These are phyloP conservation scores for Trypanosoma lewisi DNA, from an alignment of 208 protist species.

Conservation along the genomic window DNA sequence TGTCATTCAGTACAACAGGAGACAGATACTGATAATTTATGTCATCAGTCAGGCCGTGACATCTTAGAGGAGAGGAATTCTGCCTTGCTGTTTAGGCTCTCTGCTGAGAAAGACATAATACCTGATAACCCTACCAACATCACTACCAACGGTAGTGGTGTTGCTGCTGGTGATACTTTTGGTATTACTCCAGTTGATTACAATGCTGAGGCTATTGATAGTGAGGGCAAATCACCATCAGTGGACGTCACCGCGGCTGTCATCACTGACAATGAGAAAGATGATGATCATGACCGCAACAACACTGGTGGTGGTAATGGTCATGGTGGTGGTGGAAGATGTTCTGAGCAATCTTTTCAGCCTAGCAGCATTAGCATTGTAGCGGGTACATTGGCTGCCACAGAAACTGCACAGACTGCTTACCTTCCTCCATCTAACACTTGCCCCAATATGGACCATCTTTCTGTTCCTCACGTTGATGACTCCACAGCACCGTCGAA, in stretches of 20 bases:
- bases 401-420: slow-evolving; percentile 16
- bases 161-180: neutral
- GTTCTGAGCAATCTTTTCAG: slow-evolving; percentile 13
- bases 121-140: neutral
- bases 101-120: neutral
- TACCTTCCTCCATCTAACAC: neutral
- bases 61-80: neutral
- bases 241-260: slow-evolving; percentile 3
- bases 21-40: neutral
- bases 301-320: neutral
- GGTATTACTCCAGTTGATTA: neutral
- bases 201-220: neutral
- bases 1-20: neutral
- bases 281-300: neutral
- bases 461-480: neutral
- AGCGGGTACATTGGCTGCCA: slow-evolving; percentile 15
- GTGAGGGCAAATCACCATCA: neutral
- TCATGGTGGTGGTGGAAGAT: neutral
- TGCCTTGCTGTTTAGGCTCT: no score
- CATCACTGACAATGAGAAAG: neutral
- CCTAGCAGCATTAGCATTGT: slow-evolving; percentile 21
- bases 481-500: neutral
- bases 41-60: neutral
- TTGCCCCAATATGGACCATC: neutral
- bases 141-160: neutral